Base-by-base conservation (phyloP, 2,329 filamentous ascomycete species). In the Beauveria sp. region DNA sequence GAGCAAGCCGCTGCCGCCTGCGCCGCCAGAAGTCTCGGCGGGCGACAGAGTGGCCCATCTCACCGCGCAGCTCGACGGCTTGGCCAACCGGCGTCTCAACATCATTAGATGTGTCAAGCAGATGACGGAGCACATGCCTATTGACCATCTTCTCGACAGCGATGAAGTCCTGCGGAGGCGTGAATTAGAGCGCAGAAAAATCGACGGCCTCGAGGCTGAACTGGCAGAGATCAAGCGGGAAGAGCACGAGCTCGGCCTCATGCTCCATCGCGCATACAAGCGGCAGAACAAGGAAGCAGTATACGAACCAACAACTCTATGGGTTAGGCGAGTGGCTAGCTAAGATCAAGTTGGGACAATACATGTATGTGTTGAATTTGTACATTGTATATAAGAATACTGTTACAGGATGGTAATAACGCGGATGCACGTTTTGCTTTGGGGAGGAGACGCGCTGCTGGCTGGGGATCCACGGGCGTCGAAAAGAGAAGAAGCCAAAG, bases 211-310 rank as follows among this genome's bases (percentile, higher is more conserved):
- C 56, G 81, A 82, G 62, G 74, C 75, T 55, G 88, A 92, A 70
- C 79, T 93, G 41, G 83, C 86, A 3, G 89, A 92, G 64, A 84
- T 94, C 28, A 83, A 85, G 72, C 81, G 85, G 64, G 86, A 93
- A 72, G 88, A 92, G 72, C 88, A 93, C 69, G 89, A 94, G 61
- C 75, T 92, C 47, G 90, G 90, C 1, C 75, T 94, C 67, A 87
- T 86, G 72, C 77, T 94, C 59, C 84, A 90, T 70, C 79, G 88
- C 24, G 87, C 88, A 10, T 88, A 89, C 74, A 92, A 91, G 76
- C 82, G 90, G 53, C 80, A 86, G 66, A 89, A 92, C 67, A 83
- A 87, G 64, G 82, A 88, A 57, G 80, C 80, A 2, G 78, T 80
- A 40, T 88, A 80, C 67, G 86, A 90, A 68, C 84, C 84, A 12